These are phyloP conservation scores for Fusarium sublunatum DNA, from an alignment of 2,329 filamentous ascomycete species.

Conservation along the genomic window DNA sequence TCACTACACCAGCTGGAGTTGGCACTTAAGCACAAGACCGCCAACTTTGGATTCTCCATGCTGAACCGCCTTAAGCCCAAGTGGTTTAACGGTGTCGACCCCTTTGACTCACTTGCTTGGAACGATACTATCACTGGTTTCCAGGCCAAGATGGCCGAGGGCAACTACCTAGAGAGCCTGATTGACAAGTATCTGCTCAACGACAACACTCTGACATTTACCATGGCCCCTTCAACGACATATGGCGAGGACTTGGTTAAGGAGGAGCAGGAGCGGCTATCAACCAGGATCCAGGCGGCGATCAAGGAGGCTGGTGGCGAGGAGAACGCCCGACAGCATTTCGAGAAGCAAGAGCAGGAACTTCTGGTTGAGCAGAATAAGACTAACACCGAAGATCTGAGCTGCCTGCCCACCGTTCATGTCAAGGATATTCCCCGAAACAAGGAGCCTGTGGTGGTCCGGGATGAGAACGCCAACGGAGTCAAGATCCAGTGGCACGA, in stretches of 20 bases:
- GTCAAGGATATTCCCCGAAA: slow-evolving; percentile 88
- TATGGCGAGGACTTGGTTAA: slow-evolving; percentile 79
- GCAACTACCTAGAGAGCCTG: slow-evolving; percentile 83
- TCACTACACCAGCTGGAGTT: slow-evolving; percentile 94
- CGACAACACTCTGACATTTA: slow-evolving; percentile 88
- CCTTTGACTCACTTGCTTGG: slow-evolving; percentile 91
- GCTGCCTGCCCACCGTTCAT: slow-evolving; percentile 87
- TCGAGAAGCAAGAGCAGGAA: slow-evolving; percentile 82
- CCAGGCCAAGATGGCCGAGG: slow-evolving; percentile 78
- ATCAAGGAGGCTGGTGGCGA: slow-evolving; percentile 76
- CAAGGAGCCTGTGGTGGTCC: slow-evolving; percentile 69
- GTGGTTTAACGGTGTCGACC: slow-evolving; percentile 96
- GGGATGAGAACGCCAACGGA: slow-evolving; percentile 73
- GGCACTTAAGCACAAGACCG: slow-evolving; percentile 94
- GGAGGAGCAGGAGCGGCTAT: slow-evolving; percentile 82
- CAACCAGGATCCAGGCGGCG: slow-evolving; percentile 77
- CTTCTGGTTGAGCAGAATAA: slow-evolving; percentile 86
- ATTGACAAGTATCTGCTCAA: slow-evolving; percentile 92
- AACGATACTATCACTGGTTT: slow-evolving; percentile 89
- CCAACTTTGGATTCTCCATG: slow-evolving; percentile 91
- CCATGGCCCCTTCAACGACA: slow-evolving; percentile 85
- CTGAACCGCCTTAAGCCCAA: slow-evolving; percentile 88
- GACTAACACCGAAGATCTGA: slow-evolving; percentile 84
- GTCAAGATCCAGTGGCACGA: slow-evolving; percentile 89
- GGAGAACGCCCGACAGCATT: slow-evolving; percentile 74